phyloP scores from a whole-genome alignment of 164 flowering plant genomes.

The Dillenia turbinata region DNA sequence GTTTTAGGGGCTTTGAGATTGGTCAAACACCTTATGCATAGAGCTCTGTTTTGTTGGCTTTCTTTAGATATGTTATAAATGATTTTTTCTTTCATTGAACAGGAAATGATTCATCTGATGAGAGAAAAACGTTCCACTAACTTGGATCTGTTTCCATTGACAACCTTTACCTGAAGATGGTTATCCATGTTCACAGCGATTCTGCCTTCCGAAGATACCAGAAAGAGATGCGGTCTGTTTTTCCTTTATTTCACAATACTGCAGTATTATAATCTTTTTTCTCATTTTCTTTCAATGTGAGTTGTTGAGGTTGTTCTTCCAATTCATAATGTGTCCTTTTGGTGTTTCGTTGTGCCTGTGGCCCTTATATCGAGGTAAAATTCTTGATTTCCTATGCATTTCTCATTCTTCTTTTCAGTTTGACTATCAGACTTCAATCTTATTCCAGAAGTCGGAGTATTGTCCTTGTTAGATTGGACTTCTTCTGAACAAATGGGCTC shows the following conservation, averaged over 20 bases:
- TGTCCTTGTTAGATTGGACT: too few relatives aligned
- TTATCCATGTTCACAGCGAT: constrained; percentile 87
- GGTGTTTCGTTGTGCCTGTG: constrained; percentile 36
- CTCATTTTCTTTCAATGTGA: background rate
- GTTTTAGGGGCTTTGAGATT: too few relatives aligned
- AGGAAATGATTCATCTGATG: constrained; percentile 93
- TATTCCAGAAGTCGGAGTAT: too few relatives aligned
- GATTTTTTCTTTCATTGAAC: constrained; percentile 19
- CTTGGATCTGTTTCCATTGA: constrained; percentile 45
- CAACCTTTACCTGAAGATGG: constrained; percentile 75
- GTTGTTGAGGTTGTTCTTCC: background rate
- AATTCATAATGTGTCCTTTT: background rate
- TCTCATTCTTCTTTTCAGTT: too few relatives aligned
- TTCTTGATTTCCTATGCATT: too few relatives aligned
- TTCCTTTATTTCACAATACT: background rate
- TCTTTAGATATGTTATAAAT: too few relatives aligned
- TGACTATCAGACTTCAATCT: too few relatives aligned
- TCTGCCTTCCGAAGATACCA: constrained; percentile 80
- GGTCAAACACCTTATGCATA: too few relatives aligned
- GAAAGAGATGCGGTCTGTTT: constrained; percentile 81
- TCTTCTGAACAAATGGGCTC: too few relatives aligned
- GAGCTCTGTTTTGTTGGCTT: too few relatives aligned
- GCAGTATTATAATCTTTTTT: background rate
- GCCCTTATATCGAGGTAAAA: constrained; percentile 93
- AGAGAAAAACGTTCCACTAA: constrained; percentile 68